Evolutionary conservation across 148 eudicot genomes (phyloP).

Genomic region (Rhododendron kiyosumense): DNA sequence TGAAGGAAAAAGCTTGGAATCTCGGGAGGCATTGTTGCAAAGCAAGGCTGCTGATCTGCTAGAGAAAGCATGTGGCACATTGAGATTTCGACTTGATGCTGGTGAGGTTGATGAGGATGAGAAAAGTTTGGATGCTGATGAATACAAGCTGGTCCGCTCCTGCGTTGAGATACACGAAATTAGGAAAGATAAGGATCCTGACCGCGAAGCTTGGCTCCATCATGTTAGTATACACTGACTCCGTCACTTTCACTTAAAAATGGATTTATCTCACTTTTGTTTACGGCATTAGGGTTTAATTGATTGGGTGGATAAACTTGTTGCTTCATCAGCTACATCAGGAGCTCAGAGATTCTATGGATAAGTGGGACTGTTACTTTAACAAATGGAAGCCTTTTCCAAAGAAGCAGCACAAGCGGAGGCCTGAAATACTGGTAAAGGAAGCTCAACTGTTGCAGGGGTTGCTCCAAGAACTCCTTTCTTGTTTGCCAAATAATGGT

Average conservation of each 20-base stretch:
- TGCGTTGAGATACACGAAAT: too few species aligned
- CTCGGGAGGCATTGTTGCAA: background rate
- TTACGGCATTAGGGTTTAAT: too few species aligned
- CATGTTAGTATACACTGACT: too few species aligned
- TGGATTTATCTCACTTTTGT: too few species aligned
- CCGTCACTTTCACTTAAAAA: too few species aligned
- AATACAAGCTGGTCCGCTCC: too few species aligned
- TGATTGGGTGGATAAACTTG: too few species aligned
- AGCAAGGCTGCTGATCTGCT: background rate
- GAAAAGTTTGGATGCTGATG: too few species aligned
- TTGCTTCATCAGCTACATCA: too few species aligned
- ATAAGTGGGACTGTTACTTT: background rate
- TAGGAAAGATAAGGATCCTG: too few species aligned
- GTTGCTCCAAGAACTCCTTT: background rate
- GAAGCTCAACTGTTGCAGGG: background rate
- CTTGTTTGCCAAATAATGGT: background rate
- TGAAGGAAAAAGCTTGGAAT: background rate
- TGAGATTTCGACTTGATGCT: background rate
- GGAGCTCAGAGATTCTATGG: background rate
- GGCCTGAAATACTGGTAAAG: background rate
- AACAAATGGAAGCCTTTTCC: background rate
- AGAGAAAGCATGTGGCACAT: background rate
- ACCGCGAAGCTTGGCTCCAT: too few species aligned
- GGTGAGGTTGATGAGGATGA: too few species aligned
- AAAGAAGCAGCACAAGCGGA: background rate